A percentile compares a stretch with the other conserved stretches of the same genome.
phyloP scores from a whole-genome alignment of 108 stramenopile genomes.

The Nitzschia putrida region DNA sequence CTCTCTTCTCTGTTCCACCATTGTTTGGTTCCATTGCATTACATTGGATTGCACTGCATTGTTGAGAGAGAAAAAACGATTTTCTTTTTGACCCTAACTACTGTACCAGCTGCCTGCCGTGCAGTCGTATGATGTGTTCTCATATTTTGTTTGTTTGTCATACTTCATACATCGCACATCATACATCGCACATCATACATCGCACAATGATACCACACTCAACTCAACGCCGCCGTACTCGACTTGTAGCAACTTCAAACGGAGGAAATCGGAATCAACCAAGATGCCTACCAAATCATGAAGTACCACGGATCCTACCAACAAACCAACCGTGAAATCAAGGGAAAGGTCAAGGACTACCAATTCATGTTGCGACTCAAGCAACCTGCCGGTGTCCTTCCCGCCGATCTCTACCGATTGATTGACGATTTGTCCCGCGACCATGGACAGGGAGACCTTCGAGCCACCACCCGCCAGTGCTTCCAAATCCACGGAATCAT shows the following conservation, averaged over 20 bases:
- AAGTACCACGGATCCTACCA: conserved; percentile 99
- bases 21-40: no score
- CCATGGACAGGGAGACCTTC: conserved; percentile 93
- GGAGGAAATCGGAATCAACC: conserved; percentile 78
- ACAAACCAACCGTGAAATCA: conserved; percentile 92
- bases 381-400: conserved; percentile 94
- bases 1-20: no score
- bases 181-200: no score
- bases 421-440: conserved; percentile 87
- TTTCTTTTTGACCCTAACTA: no score
- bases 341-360: conserved; percentile 86
- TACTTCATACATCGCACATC: no score
- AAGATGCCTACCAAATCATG: conserved; percentile 90
- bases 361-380: conserved; percentile 99
- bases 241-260: conserved; percentile 59
- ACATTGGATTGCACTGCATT: no score
- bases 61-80: no score
- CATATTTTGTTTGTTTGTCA: no score
- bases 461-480: conserved; percentile 96
- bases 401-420: conserved; percentile 89
- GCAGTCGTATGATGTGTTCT: no score
- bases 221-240: no score
- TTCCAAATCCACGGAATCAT: conserved; percentile 98
- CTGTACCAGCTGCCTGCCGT: no score
- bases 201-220: no score